These are phyloP conservation scores for Colletotrichum agaves DNA, from an alignment of 2,329 filamentous ascomycete genomes.

Conservation along the genomic window DNA sequence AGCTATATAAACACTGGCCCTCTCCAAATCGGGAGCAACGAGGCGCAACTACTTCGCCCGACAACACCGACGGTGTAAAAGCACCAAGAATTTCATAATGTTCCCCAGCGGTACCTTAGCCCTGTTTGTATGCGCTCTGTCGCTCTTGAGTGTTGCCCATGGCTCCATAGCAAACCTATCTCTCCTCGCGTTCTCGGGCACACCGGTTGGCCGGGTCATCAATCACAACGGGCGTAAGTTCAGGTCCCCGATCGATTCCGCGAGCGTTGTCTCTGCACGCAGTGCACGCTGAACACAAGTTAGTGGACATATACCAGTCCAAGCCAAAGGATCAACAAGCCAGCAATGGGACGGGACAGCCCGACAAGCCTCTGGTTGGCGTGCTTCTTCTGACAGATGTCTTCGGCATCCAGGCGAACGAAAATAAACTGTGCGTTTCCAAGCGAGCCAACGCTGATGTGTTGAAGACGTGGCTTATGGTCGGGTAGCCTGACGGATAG, in stretches of 20 bases:
- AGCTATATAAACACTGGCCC: background rate
- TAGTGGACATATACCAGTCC: conserved; percentile 25
- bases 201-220: conserved; percentile 6
- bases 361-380: background rate
- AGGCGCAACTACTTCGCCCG: no score
- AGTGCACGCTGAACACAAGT: background rate
- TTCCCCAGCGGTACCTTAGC: background rate
- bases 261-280: background rate
- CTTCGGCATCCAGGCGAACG: conserved; percentile 47
- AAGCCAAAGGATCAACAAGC: conserved; percentile 13
- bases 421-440: conserved; percentile 35
- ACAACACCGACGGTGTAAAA: background rate
- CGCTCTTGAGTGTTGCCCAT: background rate
- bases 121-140: background rate
- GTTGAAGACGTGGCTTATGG: no score
- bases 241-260: background rate
- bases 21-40: no score
- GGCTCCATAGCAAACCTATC: conserved; percentile 15
- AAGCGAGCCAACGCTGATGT: fast-evolving
- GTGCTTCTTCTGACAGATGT: conserved; percentile 47
- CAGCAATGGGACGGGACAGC: background rate
- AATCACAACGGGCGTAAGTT: conserved; percentile 15
- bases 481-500: conserved; percentile 65
- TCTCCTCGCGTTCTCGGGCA: conserved; percentile 24
- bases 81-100: background rate